Conservation (phyloP, 768 basidiomycete species). For the Mycena galopus region DNA sequence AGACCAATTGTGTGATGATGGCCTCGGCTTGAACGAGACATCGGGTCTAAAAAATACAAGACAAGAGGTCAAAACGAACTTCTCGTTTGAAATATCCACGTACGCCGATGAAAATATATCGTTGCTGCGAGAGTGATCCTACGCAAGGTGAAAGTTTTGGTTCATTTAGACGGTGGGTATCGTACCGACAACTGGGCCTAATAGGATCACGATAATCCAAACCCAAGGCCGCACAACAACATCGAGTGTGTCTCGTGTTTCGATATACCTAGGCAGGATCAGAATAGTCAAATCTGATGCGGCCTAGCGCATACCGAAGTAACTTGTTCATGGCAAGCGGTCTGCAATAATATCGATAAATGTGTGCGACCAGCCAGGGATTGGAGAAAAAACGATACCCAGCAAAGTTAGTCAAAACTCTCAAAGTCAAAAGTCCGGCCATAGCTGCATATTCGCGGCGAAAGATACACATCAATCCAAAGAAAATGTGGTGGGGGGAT, state of each 20-base stretch:
- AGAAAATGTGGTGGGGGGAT: constrained; percentile 45
- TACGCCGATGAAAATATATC: constrained; percentile 62
- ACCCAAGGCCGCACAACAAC: constrained; percentile 75
- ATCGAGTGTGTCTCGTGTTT: constrained; percentile 54
- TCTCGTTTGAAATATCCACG: constrained; percentile 44
- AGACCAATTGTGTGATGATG: constrained; percentile 58
- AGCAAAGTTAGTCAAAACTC: constrained; percentile 7
- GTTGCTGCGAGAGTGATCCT: constrained; percentile 60
- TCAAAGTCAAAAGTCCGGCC: constrained; percentile 11
- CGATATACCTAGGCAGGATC: constrained; percentile 62
- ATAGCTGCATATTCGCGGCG: constrained; percentile 42
- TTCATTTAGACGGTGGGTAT: not conserved
- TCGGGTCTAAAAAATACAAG: constrained; percentile 49
- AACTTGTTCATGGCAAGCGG: constrained; percentile 57
- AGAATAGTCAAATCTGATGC: not conserved
- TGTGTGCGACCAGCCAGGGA: not conserved
- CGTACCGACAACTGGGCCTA: constrained; percentile 57
- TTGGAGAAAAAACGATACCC: constrained; percentile 5
- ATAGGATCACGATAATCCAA: constrained; percentile 68
- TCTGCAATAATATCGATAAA: too few species aligned
- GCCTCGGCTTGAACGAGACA: constrained; percentile 64
- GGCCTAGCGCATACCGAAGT: constrained; percentile 46
- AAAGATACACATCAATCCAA: constrained; percentile 58
- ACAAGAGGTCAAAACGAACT: constrained; percentile 37
- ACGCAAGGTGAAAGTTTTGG: not conserved